phyloP scores from a whole-genome alignment of 441 rosid species.

The California macrophylla region DNA sequence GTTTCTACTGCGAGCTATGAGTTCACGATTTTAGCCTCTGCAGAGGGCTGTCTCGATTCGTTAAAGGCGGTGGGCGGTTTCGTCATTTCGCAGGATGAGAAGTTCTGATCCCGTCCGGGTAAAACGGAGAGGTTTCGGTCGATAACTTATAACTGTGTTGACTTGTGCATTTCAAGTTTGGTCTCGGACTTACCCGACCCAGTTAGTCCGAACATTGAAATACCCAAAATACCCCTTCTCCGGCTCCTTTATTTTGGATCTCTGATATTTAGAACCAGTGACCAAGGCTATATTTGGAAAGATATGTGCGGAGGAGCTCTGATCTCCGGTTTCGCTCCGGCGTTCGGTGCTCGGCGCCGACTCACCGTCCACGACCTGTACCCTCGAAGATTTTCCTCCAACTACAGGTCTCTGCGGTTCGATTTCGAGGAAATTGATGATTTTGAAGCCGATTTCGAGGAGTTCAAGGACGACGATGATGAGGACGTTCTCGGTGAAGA shows the following conservation, averaged over 20 bases:
- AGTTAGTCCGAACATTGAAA: too few species aligned
- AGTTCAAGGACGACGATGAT: conserved; percentile 1
- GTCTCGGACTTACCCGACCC: too few species aligned
- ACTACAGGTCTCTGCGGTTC: not conserved
- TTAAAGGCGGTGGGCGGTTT: not conserved
- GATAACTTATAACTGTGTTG: too few species aligned
- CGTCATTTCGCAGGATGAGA: conserved; percentile 4
- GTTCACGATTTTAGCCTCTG: conserved; percentile 15
- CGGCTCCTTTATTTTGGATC: not conserved
- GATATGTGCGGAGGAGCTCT: conserved; percentile 1
- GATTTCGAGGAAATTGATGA: not conserved
- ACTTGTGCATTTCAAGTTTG: too few species aligned
- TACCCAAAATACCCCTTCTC: not conserved
- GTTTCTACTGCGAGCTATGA: conserved; percentile 7
- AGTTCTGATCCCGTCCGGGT: conserved; percentile 13
- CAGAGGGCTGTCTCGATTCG: too few species aligned
- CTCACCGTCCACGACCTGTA: not conserved
- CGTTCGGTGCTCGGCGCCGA: not conserved
- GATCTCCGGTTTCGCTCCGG: conserved; percentile 6
- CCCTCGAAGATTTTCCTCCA: not conserved
- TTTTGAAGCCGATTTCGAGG: conserved; percentile 1
- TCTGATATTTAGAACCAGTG: too few species aligned
- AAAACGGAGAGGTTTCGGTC: conserved; percentile 24
- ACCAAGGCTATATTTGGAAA: not conserved
- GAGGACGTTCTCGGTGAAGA: not conserved